Evolutionary conservation across 2,329 filamentous ascomycete genomes (phyloP).

Genomic region (Chalara sp.): DNA sequence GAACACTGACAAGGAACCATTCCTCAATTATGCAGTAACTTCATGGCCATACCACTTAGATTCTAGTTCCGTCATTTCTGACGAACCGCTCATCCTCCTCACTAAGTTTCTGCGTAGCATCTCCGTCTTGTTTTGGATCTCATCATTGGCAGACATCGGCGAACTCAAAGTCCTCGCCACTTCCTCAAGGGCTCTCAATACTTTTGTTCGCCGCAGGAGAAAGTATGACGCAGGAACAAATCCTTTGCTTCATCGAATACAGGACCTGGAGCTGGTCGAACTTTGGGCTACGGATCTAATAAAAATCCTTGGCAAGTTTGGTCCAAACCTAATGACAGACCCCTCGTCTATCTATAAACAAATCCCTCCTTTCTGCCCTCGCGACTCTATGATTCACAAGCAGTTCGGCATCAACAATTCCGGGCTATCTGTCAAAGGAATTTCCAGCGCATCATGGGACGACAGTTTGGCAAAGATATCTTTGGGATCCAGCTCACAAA

Average conservation of each 20-base stretch:
- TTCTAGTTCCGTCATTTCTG: not conserved
- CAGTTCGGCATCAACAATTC: conserved; percentile 21
- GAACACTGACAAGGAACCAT: not conserved
- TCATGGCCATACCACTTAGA: conserved; percentile 24
- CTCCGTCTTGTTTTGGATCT: conserved; percentile 29
- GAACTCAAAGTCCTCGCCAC: conserved; percentile 23
- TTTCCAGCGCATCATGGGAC: conserved; percentile 7
- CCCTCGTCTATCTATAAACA: conserved; percentile 31
- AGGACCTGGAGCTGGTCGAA: conserved; percentile 21
- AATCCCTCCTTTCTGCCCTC: conserved; percentile 34
- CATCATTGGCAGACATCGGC: conserved; percentile 18
- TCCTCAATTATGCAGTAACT: conserved; percentile 20
- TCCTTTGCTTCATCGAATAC: conserved; percentile 5
- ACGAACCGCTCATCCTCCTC: conserved; percentile 12
- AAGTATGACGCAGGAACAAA: conserved; percentile 8
- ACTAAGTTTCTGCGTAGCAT: conserved; percentile 19
- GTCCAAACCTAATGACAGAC: conserved; percentile 16
- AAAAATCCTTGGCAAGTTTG: conserved; percentile 32
- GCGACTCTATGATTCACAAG: conserved; percentile 27
- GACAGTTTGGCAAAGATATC: conserved; percentile 8
- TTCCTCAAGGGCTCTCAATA: conserved; percentile 21
- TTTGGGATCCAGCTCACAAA: not conserved
- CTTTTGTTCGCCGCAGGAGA: conserved; percentile 11
- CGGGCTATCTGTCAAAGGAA: conserved; percentile 2
- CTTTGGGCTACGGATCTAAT: conserved; percentile 30